phyloP scores from a whole-genome alignment of 2,329 filamentous ascomycete species.

The Botryotinia calthae region DNA sequence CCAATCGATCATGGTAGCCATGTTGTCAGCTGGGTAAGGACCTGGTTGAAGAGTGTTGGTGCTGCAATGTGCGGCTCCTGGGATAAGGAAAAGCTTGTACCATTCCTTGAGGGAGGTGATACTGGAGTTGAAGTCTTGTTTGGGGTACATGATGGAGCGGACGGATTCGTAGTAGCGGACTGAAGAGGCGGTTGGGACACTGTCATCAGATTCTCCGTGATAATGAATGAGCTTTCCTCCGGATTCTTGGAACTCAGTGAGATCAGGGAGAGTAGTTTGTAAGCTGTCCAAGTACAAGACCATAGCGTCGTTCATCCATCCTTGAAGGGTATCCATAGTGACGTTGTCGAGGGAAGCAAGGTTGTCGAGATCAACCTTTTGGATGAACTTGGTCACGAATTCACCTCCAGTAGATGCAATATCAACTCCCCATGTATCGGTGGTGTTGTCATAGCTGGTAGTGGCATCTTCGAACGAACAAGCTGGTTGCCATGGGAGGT shows the following conservation, averaged over 20 bases:
- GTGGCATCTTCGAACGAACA: conserved; percentile 16
- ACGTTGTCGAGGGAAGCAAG: conserved; percentile 47
- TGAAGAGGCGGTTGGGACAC: conserved; percentile 52
- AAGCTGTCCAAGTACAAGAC: conserved; percentile 49
- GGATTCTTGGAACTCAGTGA: conserved; percentile 47
- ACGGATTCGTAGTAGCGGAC: conserved; percentile 56
- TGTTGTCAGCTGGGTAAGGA: conserved; percentile 52
- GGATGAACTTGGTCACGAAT: conserved; percentile 44
- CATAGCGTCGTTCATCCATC: conserved; percentile 52
- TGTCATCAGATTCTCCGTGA: conserved; percentile 56
- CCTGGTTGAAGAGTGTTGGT: conserved; percentile 45
- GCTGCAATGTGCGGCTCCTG: conserved; percentile 52
- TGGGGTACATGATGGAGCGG: conserved; percentile 48
- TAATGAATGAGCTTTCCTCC: conserved; percentile 58
- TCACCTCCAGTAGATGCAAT: conserved; percentile 40
- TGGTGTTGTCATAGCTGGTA: conserved; percentile 8
- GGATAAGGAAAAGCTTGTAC: conserved; percentile 55
- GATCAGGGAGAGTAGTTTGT: conserved; percentile 54
- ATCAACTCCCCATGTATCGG: conserved; percentile 37
- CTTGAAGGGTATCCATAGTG: conserved; percentile 55
- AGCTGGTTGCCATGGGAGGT: conserved; percentile 41
- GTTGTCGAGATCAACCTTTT: conserved; percentile 43
- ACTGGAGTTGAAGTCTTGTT: conserved; percentile 41
- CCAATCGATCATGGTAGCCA: conserved; percentile 68
- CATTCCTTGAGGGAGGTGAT: conserved; percentile 48